Evolutionary conservation across 208 protist genomes (phyloP), one percentile per base, ranked within the genome.

Genomic region (Crithidia sp.): DNA sequence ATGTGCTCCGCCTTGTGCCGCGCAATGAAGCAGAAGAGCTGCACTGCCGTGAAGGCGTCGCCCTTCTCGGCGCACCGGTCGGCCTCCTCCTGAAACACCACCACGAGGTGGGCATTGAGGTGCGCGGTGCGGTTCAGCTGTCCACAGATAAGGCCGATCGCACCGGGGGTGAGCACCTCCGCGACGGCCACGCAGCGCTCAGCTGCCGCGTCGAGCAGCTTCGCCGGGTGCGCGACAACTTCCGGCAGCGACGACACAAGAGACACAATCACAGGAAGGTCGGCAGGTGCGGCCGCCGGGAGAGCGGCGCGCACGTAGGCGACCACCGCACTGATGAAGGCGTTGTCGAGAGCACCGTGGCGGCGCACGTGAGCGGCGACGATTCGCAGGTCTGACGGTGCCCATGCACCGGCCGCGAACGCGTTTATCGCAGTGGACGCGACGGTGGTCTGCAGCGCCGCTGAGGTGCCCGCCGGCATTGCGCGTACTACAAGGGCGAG

Each of bases 11-110:
- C 67, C n/a, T 90, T 82, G 50, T 94, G 89, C 13, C 86, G 81
- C 39, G 71, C 79, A 12, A 95, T 66, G 61, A 94, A 95, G 41
- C 58, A 74, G 52, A 96, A 84, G 12, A 87, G 65, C 67, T 95
- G 84, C 19, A 93, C 76, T 2, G 80, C 77, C 41, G 76, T 89
- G 63, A 88, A 91, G 9, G 83, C 62, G 74, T 95, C 88, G 16
- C 81, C 81, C 17, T 85, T 74, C 68, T 93, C 88, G 9, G 88
- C 89, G 45, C 93, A 74, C 28, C 88, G 78, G 70, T 84, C 82
- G 8, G 85, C 86, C 66, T 91, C 79, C 54, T 83, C 82, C 60
- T 91, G 85, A 44, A 96, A 67, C 17, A 79, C 75, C 17, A 85
- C 70, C 10, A 82, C 87, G 45, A 91, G 62, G 4, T 79, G 60